phyloP scores from a whole-genome alignment of 257 asterid genomes.

The Fraxinus quadrangulata region DNA sequence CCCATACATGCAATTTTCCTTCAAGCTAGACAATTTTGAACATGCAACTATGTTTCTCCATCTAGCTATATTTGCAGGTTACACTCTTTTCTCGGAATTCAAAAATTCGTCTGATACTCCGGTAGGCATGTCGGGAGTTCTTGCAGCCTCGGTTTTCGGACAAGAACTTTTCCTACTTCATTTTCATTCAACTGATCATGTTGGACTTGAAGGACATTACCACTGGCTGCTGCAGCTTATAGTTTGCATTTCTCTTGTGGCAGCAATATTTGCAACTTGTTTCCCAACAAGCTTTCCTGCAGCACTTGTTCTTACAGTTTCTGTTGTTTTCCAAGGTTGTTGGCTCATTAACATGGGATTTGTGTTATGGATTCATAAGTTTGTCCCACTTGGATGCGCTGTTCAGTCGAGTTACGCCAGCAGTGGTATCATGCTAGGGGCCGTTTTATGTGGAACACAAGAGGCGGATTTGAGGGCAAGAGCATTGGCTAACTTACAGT shows the following conservation, averaged over 20 bases:
- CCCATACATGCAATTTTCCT: slow-evolving; percentile 45
- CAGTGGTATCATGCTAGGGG: slow-evolving; percentile 39
- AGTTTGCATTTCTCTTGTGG: slow-evolving; percentile 56
- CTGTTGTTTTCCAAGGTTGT: slow-evolving; percentile 75
- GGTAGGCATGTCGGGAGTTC: slow-evolving; percentile 54
- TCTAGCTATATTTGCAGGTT: slow-evolving; percentile 56
- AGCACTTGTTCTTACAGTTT: slow-evolving; percentile 57
- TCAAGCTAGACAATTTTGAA: slow-evolving; percentile 59
- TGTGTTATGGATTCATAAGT: slow-evolving; percentile 59
- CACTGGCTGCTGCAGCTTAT: slow-evolving; percentile 83
- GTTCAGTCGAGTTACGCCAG: slow-evolving; percentile 19
- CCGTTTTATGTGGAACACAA: slow-evolving; percentile 49
- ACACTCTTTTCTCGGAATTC: slow-evolving; percentile 57
- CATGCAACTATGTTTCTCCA: slow-evolving; percentile 76
- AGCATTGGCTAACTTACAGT: slow-evolving; percentile 78
- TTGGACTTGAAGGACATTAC: slow-evolving; percentile 87
- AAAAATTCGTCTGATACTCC: slow-evolving; percentile 40
- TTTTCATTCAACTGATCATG: slow-evolving; percentile 75
- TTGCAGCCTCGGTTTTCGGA: slow-evolving; percentile 63
- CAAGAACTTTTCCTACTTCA: slow-evolving; percentile 82
- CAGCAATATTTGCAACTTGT: slow-evolving; percentile 44
- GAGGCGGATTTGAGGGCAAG: slow-evolving; percentile 63
- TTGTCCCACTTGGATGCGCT: slow-evolving; percentile 59
- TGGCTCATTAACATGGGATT: slow-evolving; percentile 88
- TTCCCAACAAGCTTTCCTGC: slow-evolving; percentile 62